phyloP scores from a whole-genome alignment of 345 rosid species.

The Cardamine occulta region DNA sequence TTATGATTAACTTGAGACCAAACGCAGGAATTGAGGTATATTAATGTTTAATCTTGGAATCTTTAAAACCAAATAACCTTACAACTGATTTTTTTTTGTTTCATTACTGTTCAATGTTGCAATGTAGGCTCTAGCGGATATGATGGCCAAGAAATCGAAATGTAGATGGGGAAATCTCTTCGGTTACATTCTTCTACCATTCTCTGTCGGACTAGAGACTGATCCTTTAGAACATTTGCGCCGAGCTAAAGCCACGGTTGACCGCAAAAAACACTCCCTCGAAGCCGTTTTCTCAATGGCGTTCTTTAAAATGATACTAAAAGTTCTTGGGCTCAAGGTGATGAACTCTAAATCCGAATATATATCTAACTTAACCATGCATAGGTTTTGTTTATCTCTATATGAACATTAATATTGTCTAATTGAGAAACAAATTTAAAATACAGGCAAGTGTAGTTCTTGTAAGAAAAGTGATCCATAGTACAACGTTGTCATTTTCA shows the following conservation, averaged over 20 bases:
- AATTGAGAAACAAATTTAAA: not conserved
- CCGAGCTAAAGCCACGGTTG: conserved; percentile 54
- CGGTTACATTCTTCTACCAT: conserved; percentile 58
- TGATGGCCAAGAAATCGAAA: conserved; percentile 57
- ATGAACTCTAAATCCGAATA: conserved; percentile 17
- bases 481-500: conserved; percentile 56
- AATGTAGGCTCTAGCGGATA: conserved; percentile 55
- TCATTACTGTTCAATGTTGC: conserved; percentile 10
- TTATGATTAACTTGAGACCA: conserved; percentile 66
- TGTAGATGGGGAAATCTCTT: conserved; percentile 65
- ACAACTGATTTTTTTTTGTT: not conserved
- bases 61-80: not conserved
- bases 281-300: conserved; percentile 57
- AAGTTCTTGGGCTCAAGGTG: conserved; percentile 52
- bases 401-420: not conserved
- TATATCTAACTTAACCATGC: conserved; percentile 3
- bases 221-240: conserved; percentile 61
- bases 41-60: not conserved
- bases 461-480: conserved; percentile 59
- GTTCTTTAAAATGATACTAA: conserved; percentile 43
- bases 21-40: conserved; percentile 58
- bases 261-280: conserved; percentile 60
- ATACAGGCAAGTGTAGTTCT: conserved; percentile 53
- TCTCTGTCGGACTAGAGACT: conserved; percentile 45
- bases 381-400: conserved; percentile 5